Conservation (phyloP, 495 filamentous ascomycete genomes). For the Pyrenula aspistea region DNA sequence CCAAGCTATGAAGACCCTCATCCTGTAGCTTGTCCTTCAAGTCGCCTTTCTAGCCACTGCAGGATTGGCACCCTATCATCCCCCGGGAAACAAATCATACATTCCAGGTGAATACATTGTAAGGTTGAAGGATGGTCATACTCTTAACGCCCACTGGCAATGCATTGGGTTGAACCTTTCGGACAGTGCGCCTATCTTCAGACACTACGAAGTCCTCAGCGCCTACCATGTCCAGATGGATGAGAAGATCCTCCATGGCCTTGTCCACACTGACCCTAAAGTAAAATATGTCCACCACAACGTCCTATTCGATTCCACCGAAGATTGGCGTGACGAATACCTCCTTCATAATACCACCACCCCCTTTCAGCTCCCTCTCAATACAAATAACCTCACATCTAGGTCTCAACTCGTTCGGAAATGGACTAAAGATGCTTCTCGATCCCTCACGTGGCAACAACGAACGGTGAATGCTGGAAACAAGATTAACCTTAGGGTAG, state of each 20-base stretch:
- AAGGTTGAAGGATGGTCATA: neutral
- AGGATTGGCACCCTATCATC: neutral
- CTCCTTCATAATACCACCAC: neutral
- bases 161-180: neutral
- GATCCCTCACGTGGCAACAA: neutral
- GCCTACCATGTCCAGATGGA: neutral
- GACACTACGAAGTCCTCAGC: neutral
- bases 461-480: neutral
- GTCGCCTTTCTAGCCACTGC: no score
- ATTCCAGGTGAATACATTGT: neutral
- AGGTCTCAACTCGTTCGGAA: neutral
- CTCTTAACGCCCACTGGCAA: neutral
- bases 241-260: neutral
- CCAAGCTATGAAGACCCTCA: no score
- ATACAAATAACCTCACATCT: slow-evolving; percentile 9
- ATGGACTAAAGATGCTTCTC: neutral
- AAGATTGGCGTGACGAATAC: no score
- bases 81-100: neutral
- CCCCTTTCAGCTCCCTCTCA: neutral
- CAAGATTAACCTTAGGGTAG: neutral
- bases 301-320: no score
- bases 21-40: no score
- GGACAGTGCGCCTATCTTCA: neutral
- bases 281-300: neutral
- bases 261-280: neutral